Conservation (phyloP, 257 asterid species). For the Dorcoceras hygrometricum region DNA sequence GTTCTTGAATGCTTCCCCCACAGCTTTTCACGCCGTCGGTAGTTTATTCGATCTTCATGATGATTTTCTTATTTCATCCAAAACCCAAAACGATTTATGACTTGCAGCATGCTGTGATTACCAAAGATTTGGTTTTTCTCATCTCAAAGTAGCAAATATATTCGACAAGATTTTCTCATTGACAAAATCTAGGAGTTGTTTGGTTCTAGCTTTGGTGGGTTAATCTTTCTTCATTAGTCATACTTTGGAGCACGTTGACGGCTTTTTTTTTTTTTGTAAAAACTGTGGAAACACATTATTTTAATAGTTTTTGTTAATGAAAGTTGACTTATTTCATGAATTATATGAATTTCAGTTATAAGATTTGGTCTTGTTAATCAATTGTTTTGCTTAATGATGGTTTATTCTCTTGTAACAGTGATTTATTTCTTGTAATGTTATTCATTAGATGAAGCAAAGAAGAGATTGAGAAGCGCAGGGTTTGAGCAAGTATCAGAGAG, state of each 20-base stretch:
- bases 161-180: neutral
- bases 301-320: too few species aligned
- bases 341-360: too few species aligned
- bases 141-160: neutral
- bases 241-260: neutral
- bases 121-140: neutral
- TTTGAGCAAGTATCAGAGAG: constrained; percentile 69
- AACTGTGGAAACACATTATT: neutral
- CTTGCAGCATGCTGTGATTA: neutral
- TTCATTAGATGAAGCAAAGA: constrained; percentile 75
- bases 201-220: neutral
- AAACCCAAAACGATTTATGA: neutral
- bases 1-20: constrained; percentile 89
- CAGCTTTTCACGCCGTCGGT: constrained; percentile 98
- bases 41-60: constrained; percentile 15
- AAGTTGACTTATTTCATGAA: too few species aligned
- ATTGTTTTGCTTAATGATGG: neutral
- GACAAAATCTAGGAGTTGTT: neutral
- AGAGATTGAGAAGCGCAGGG: constrained; percentile 61
- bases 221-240: neutral
- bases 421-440: constrained; percentile 11
- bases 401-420: neutral
- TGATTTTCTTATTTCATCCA: constrained; percentile 3
- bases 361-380: neutral
- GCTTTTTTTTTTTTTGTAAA: neutral